Evolutionary conservation across 495 filamentous ascomycete genomes (phyloP), one percentile per base, ranked within the genome.

Genomic region (Friedmanniomyces simplex): DNA sequence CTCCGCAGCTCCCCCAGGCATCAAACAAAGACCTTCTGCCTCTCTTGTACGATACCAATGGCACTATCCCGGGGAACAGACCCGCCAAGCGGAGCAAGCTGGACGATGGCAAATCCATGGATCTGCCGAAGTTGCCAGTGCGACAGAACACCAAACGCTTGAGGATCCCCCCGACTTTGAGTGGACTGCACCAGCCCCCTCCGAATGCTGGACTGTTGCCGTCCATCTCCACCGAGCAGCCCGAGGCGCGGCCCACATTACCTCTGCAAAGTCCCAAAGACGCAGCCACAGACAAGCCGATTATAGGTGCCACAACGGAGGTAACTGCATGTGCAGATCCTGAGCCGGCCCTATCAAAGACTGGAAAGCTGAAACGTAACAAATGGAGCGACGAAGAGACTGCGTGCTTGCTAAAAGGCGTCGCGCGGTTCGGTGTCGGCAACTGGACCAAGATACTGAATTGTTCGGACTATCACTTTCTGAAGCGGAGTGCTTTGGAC

Each of bases 401-500:
- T 1, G 81, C 82, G 24, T 77, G 85, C 52, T 72, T 96, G 12
- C 69, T 94, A 26, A 75, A 82, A 53, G 90, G 89, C 1, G 89
- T 94, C 18, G 76, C 81, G 41, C 85, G 83, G 57, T 87, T 89
- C 68, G 89, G 89, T 0, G 84, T 94, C 52, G 89, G 89, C 20
- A 88, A 82, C 66, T 96, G 90, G 90, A 93, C 85, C 37, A 80
- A 81, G 43, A 94, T 96, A 16, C 68, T 93, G n/a, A 77, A 85
- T 12, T 83, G 89, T 57, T 72, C 82, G 0, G 82, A 83, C 25
- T 85, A 87, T 62, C 74, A 73, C 18, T 96, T 96, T 71, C 83
- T 90, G 63, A 77, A 78, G 32, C 78, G 89, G 41, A 85, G 81
- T 30, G 81, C 86, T 18, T 82, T 87, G 12, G 89, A 96, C 66